Evolutionary conservation across 306 rosid species (phyloP).

Genomic region (Glycine latifolia): DNA sequence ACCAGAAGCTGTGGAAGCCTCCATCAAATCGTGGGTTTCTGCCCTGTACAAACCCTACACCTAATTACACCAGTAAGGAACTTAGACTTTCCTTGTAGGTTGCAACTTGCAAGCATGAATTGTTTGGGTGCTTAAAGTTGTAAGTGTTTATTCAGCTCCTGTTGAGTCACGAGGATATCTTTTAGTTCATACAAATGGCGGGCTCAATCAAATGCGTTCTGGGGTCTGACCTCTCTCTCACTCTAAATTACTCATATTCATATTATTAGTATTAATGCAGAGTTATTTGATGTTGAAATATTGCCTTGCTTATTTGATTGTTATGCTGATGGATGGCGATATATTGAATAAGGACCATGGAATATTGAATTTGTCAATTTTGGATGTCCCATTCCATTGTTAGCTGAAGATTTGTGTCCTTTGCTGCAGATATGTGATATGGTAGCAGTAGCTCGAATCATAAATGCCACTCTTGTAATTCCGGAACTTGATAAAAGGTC

Average conservation of each 20-base stretch:
- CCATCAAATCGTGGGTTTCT: slow-evolving; percentile 79
- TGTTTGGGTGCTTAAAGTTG: slow-evolving; percentile 38
- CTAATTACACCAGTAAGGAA: slow-evolving; percentile 77
- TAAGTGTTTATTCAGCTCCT: slow-evolving; percentile 68
- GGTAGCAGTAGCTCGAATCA: slow-evolving; percentile 95
- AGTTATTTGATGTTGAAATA: slow-evolving; percentile 12
- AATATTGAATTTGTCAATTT: slow-evolving; percentile 15
- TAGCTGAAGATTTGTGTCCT: slow-evolving; percentile 46
- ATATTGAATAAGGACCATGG: slow-evolving; percentile 28
- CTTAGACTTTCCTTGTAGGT: slow-evolving; percentile 6
- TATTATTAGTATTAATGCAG: slow-evolving; percentile 13
- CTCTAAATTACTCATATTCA: slow-evolving; percentile 24
- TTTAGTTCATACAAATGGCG: slow-evolving; percentile 95
- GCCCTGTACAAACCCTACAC: slow-evolving; percentile 74
- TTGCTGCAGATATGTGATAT: slow-evolving; percentile 93
- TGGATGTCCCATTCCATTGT: slow-evolving; percentile 18
- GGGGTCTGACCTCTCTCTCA: slow-evolving; percentile 75
- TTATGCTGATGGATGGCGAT: background rate
- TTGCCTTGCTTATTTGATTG: slow-evolving; percentile 32
- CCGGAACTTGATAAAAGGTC: slow-evolving; percentile 96
- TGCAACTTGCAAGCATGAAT: slow-evolving; percentile 11
- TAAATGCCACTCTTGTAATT: slow-evolving; percentile 92
- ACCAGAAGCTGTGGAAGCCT: slow-evolving; percentile 86
- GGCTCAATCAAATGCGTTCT: slow-evolving; percentile 99
- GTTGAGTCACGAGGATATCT: slow-evolving; percentile 79